A percentile compares a stretch with the other conserved stretches of the same genome.
Evolutionary conservation across 2,329 filamentous ascomycete genomes (phyloP).

Genomic region (Clathrospora elynae): DNA sequence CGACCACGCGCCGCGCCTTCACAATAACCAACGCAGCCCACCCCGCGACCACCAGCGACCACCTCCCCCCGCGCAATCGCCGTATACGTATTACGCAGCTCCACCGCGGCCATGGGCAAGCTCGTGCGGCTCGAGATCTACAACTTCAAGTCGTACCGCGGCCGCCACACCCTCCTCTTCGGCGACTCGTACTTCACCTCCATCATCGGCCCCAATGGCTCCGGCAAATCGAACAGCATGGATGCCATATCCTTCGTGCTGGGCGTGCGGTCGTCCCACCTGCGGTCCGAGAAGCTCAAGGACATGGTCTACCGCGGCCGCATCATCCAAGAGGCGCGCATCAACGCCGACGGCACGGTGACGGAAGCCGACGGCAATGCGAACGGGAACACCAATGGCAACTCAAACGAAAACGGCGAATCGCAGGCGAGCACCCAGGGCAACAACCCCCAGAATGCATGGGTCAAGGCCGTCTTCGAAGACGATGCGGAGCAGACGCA

Average conservation of each 20-base stretch:
- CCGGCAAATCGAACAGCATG: conserved; percentile 99
- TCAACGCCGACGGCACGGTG: conserved; percentile 87
- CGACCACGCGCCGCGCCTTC: conserved; percentile 18
- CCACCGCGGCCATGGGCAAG: conserved; percentile 75
- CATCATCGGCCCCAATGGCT: conserved; percentile 99
- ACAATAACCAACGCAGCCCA: conserved; percentile 8
- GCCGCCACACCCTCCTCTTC: conserved; percentile 90
- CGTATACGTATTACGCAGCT: conserved; percentile 19
- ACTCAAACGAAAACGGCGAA: conserved; percentile 55
- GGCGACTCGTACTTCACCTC: conserved; percentile 99
- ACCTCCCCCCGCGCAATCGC: conserved; percentile 16
- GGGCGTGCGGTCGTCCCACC: conserved; percentile 97
- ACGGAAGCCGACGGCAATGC: conserved; percentile 52
- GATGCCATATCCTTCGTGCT: conserved; percentile 99
- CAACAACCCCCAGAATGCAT: conserved; percentile 88
- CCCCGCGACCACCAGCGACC: conserved; percentile 9
- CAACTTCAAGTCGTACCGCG: conserved; percentile 99
- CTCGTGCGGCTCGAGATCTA: conserved; percentile 92
- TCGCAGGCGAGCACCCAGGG: conserved; percentile 66
- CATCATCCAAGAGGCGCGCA: conserved; percentile 87
- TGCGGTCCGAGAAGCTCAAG: conserved; percentile 90
- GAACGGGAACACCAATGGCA: conserved; percentile 37
- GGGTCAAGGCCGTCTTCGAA: conserved; percentile 99
- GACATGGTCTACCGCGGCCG: conserved; percentile 96
- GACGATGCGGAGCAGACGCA: conserved; percentile 96